These are phyloP conservation scores for Pyropia haitanensis DNA, from an alignment of 23 red algal species.

Conservation along the genomic window DNA sequence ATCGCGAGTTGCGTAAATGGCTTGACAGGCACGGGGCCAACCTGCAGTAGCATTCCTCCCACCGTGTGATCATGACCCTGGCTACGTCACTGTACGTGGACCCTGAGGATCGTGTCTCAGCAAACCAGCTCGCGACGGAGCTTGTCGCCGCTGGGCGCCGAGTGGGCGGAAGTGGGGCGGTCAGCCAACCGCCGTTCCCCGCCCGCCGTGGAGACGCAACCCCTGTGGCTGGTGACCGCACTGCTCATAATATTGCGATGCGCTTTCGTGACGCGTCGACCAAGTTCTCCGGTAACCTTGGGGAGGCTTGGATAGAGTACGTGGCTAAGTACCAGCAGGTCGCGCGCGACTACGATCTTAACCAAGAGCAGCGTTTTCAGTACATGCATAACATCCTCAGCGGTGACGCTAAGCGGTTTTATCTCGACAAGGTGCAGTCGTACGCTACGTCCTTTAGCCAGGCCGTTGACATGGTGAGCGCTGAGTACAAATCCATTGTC, in stretches of 20 bases:
- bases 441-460: no score
- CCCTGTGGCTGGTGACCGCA: not conserved
- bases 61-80: no score
- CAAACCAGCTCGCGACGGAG: not conserved
- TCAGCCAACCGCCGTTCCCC: not conserved
- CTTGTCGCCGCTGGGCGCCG: not conserved
- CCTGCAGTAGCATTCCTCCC: no score
- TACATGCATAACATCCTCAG: not conserved
- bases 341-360: conserved; percentile 3
- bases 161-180: no score
- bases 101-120: not conserved
- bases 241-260: conserved; percentile 9
- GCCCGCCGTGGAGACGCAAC: not conserved
- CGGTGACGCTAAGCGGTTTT: no score
- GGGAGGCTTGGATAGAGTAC: not conserved
- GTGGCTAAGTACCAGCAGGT: not conserved
- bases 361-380: not conserved
- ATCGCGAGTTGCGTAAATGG: no score
- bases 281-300: conserved; percentile 5
- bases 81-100: conserved; percentile 1
- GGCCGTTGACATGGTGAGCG: no score
- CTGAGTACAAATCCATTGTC: conserved; percentile 3
- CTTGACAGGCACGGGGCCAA: no score
- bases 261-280: not conserved
- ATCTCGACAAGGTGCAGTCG: no score